Base-by-base conservation (phyloP, 2,329 filamentous ascomycete genomes). In the Cercospora canescens region DNA sequence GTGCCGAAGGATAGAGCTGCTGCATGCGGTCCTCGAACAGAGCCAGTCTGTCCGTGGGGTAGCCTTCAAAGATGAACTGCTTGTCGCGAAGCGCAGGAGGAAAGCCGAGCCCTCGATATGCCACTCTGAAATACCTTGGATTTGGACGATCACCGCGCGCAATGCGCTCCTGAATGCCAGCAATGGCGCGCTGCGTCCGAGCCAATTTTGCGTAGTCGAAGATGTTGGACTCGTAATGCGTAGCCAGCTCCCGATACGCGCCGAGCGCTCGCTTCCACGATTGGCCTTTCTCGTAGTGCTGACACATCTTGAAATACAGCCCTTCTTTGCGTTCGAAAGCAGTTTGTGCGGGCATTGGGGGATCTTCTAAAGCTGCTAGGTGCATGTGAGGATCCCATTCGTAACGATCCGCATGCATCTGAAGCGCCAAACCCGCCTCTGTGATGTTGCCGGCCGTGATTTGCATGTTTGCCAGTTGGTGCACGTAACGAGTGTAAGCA, bases 171-270 rank as follows among this genome's bases (percentile, higher is more conserved):
- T 97, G 94, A 26, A 98, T 93, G 59, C 90, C 92, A 21, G 94
- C 94, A 81, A 97, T 97, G 6, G 94, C 93, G 67, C 93, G 86
- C 77, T 97, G 91, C 0, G 94, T 91, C 67, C 94, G 87, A 0
- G 95, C 94, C 26, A 99, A 85, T 80, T 99, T 97, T 35, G 90
- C 85, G 73, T 96, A 97, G 79, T 99, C 95, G 77, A 94, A 97
- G 0, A 91, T 81, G 67, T 93, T 96, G 71, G 86, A 88, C 80
- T 97, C 93, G 76, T 98, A 99, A 79, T 98, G 93, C n/a, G 84
- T 80, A 56, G 94, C 91, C 60, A 99, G 88, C 79, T 99, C 94
- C 76, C 91, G 91, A 79, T 99, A 98, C 3, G 92, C 92, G 6
- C 88, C 86, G 48, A 99, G 81, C 1, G 94, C 94, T 77, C 92